phyloP scores from a whole-genome alignment of 2,329 filamentous ascomycete species.

The Fusarium mangiferae region DNA sequence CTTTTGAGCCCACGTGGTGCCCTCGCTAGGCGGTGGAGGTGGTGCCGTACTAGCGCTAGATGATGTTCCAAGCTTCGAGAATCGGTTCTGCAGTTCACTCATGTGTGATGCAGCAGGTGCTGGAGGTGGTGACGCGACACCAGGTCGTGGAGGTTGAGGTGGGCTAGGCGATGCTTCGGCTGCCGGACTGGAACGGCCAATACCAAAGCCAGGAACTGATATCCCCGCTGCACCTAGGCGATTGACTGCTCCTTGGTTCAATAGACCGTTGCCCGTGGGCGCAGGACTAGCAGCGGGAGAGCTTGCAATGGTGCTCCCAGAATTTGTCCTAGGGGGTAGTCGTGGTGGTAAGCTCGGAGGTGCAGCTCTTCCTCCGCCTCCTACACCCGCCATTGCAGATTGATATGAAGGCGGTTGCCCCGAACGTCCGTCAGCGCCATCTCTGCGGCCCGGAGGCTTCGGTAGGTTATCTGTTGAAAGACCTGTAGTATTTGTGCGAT shows the following conservation, averaged over 20 bases:
- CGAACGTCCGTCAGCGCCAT: conserved; percentile 51
- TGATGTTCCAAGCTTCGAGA: conserved; percentile 62
- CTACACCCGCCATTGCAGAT: conserved; percentile 38
- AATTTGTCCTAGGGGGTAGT: conserved; percentile 61
- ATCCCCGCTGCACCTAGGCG: conserved; percentile 80
- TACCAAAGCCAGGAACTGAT: conserved; percentile 81
- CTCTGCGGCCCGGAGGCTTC: conserved; percentile 71
- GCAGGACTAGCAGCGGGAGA: conserved; percentile 37
- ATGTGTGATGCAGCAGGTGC: conserved; percentile 56
- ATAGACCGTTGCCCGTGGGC: conserved; percentile 41
- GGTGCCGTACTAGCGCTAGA: conserved; percentile 18
- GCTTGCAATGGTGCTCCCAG: conserved; percentile 47
- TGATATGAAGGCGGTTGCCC: conserved; percentile 47
- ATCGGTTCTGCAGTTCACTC: conserved; percentile 75
- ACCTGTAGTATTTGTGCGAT: conserved; percentile 76
- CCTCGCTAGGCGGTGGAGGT: conserved; percentile 53
- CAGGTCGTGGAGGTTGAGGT: conserved; percentile 40
- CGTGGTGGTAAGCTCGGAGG: conserved; percentile 77
- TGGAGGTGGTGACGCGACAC: conserved; percentile 34
- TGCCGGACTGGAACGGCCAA: conserved; percentile 59
- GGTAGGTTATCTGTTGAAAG: conserved; percentile 75
- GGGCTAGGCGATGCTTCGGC: conserved; percentile 43
- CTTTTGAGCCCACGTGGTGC: conserved; percentile 73
- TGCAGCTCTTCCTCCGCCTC: conserved; percentile 43
- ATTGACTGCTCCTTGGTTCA: conserved; percentile 68